Evolutionary conservation across 768 basidiomycete species (phyloP), one percentile per base, ranked within the genome.

Genomic region (Rhizopogon rudus): DNA sequence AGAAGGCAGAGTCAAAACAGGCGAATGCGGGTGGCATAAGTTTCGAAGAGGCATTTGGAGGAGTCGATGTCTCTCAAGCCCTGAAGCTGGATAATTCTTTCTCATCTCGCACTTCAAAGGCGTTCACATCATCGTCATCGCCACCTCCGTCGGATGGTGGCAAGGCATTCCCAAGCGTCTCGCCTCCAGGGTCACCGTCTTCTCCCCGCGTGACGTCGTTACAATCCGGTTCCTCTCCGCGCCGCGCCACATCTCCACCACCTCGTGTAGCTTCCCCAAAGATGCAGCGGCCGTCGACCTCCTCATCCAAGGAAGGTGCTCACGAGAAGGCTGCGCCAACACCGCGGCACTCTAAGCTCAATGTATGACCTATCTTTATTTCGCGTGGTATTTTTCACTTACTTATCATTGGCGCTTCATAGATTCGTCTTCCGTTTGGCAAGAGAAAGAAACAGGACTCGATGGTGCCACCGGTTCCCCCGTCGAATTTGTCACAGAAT

Each of bases 381-480:
- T 44, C 20, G 31, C n/a, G 29, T 45, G n/a, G 44, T 37, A 35
- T 29, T 17, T 35, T 43, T 50, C 45, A 8, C 48, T 57, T 28
- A 60, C 44, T 57, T 52, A 62, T 54, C 16, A 44, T 17, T 13
- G 43, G 48, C 60, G 53, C 49, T 58, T 50, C 37, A 62, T 52
- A 87, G 90, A 80, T 93, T 60, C 90, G 88, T 52, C 69, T 93
- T 56, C 89, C 88, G 0, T 93, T 93, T 63, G 83, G 84, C 37
- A 84, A 78, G 71, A 88, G 79, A 73, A 90, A 88, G 77, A 87
- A 83, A 62, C 76, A 82, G 44, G 78, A 84, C 44, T 69, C 73
- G 52, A 37, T 13, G 13, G 70, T 75, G 58, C 75, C 79, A 69
- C 80, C 55, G 72, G 75, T 39, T 60, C 77, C 57, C 61, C 52